These are phyloP conservation scores for Penicillium dipodomyicola DNA, from an alignment of 495 filamentous ascomycete genomes.

Conservation along the genomic window DNA sequence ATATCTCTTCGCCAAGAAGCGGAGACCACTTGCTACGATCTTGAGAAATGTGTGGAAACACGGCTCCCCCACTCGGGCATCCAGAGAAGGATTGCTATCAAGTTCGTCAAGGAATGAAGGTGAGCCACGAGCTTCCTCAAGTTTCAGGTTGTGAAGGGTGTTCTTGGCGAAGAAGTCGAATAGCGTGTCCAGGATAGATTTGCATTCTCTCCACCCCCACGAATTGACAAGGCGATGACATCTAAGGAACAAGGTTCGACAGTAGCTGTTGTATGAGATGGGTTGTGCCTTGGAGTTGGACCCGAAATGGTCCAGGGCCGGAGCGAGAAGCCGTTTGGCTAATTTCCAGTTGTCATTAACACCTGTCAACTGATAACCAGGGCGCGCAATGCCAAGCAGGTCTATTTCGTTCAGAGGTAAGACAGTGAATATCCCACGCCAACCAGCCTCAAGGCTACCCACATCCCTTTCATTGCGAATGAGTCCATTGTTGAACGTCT, in stretches of 20 bases:
- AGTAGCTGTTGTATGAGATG: constrained; percentile 76
- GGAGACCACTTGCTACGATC: constrained; percentile 68
- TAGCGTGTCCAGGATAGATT: constrained; percentile 69
- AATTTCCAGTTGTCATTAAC: constrained; percentile 69
- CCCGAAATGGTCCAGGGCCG: constrained; percentile 65
- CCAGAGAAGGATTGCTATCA: constrained; percentile 57
- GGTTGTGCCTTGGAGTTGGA: constrained; percentile 51
- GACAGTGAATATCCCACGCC: constrained; percentile 70
- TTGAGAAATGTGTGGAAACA: constrained; percentile 95
- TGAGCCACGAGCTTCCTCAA: constrained; percentile 74
- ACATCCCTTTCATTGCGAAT: constrained; percentile 44
- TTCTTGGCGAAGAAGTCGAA: constrained; percentile 90
- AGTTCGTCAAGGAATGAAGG: constrained; percentile 77
- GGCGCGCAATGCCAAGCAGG: constrained; percentile 56
- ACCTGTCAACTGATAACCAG: constrained; percentile 52
- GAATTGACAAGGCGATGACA: constrained; percentile 74
- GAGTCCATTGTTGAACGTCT: constrained; percentile 16
- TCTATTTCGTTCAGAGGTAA: constrained; percentile 80
- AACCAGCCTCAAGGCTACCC: constrained; percentile 61
- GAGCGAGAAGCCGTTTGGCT: constrained; percentile 62
- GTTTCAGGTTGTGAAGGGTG: constrained; percentile 67
- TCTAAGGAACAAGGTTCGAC: constrained; percentile 66
- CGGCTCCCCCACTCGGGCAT: constrained; percentile 65
- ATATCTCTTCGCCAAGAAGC: constrained; percentile 55
- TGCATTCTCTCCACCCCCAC: constrained; percentile 88